A percentile compares a stretch with the other conserved stretches of the same genome.
phyloP scores from a whole-genome alignment of 208 protist species.

The Trypanosoma rangeli region DNA sequence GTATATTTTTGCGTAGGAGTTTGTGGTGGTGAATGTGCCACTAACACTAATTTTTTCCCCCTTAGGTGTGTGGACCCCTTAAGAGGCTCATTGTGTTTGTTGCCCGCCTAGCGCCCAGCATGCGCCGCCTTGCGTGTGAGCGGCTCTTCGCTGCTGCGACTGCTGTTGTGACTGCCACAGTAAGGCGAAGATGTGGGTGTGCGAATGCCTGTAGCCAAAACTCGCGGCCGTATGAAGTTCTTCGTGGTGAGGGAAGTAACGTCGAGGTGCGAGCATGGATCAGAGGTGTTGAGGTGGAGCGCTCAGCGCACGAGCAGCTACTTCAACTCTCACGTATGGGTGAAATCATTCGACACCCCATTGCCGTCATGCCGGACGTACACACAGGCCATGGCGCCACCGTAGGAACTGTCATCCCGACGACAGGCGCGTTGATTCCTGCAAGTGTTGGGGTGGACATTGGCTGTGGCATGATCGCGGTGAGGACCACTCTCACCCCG shows the following conservation, averaged over 20 bases:
- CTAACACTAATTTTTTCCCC: not conserved
- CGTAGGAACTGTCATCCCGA: conserved; percentile 87
- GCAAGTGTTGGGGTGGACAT: conserved; percentile 90
- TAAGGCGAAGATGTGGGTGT: conserved; percentile 1
- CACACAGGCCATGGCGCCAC: conserved; percentile 84
- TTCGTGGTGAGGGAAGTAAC: conserved; percentile 29
- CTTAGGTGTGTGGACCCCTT: not conserved
- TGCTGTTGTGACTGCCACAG: not conserved
- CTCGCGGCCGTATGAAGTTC: conserved; percentile 22
- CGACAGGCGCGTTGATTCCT: conserved; percentile 76
- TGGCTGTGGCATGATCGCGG: conserved; percentile 90
- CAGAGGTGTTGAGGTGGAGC: conserved; percentile 61
- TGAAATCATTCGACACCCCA: conserved; percentile 57
- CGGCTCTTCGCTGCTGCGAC: not conserved
- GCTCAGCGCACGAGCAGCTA: conserved; percentile 55
- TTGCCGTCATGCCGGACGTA: conserved; percentile 90
- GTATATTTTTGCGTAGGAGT: not conserved
- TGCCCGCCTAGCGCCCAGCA: not conserved
- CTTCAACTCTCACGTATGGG: conserved; percentile 49
- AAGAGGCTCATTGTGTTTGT: not conserved
- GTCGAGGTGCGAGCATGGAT: conserved; percentile 67
- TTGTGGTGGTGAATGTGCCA: not conserved
- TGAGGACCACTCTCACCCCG: conserved; percentile 61
- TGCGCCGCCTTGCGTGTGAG: not conserved
- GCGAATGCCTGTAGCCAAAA: not conserved